phyloP scores from a whole-genome alignment of 768 basidiomycete species.

The Gymnopilus junonius region DNA sequence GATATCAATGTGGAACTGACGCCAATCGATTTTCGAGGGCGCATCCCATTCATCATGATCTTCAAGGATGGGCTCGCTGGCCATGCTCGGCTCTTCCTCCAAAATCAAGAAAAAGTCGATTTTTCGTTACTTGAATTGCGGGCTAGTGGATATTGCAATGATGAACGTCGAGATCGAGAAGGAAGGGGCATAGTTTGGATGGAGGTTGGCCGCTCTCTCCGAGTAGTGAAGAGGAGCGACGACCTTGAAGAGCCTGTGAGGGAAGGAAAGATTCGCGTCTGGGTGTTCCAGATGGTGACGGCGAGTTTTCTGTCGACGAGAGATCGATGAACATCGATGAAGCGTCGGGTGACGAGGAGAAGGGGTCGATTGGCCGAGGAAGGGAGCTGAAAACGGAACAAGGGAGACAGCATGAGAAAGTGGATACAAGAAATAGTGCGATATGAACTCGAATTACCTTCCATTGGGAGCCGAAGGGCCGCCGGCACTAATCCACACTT shows the following conservation, averaged over 20 bases:
- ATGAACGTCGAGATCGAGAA: constrained; percentile 27
- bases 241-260: constrained; percentile 36
- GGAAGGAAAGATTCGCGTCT: constrained; percentile 48
- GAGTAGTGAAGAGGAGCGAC: constrained; percentile 24
- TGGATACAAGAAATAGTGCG: background rate
- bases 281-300: constrained; percentile 22
- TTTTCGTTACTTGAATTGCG: constrained; percentile 28
- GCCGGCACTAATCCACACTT: constrained; percentile 39
- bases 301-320: constrained; percentile 29
- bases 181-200: constrained; percentile 33
- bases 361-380: constrained; percentile 40
- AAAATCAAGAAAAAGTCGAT: constrained; percentile 41
- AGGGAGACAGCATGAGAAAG: background rate
- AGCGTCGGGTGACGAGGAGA: constrained; percentile 43
- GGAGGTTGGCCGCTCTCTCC: constrained; percentile 27
- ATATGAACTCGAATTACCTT: constrained; percentile 20
- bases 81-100: constrained; percentile 40
- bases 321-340: constrained; percentile 50
- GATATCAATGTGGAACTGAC: constrained; percentile 58
- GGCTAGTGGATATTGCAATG: constrained; percentile 26
- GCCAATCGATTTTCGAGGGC: constrained; percentile 54
- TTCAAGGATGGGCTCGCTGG: constrained; percentile 20
- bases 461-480: constrained; percentile 30
- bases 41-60: constrained; percentile 38
- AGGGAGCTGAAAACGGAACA: constrained; percentile 7